A percentile compares a stretch with the other conserved stretches of the same genome.
These are phyloP conservation scores for Ceratocystis lukuohia DNA, from an alignment of 2,329 filamentous ascomycete species.

Conservation along the genomic window DNA sequence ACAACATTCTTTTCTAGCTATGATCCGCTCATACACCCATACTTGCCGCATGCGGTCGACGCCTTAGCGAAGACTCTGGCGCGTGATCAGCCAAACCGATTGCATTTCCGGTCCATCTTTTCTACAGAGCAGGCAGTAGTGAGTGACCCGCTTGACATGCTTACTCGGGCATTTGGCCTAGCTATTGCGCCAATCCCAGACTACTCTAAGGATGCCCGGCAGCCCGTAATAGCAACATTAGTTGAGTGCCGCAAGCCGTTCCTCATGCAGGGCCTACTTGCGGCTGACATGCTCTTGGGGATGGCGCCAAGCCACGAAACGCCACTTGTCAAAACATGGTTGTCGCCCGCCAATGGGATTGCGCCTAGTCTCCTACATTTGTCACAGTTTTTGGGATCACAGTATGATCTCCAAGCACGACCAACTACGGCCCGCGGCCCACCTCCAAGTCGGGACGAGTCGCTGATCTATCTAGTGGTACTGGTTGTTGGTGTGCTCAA, in stretches of 20 bases:
- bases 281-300: constrained; percentile 74
- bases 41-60: constrained; percentile 81
- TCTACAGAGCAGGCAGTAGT: constrained; percentile 49
- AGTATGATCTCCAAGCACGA: constrained; percentile 40
- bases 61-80: constrained; percentile 83
- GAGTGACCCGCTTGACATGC: constrained; percentile 57
- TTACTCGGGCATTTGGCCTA: constrained; percentile 77
- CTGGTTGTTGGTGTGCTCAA: constrained; percentile 56
- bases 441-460: constrained; percentile 33
- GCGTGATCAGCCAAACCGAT: constrained; percentile 82
- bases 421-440: constrained; percentile 26
- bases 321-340: constrained; percentile 62
- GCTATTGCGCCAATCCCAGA: constrained; percentile 78
- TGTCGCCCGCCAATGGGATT: constrained; percentile 72
- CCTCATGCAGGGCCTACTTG: constrained; percentile 81
- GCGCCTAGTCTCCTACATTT: constrained; percentile 66
- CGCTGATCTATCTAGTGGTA: constrained; percentile 50
- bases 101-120: constrained; percentile 72
- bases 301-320: constrained; percentile 59
- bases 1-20: constrained; percentile 64
- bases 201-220: constrained; percentile 39
- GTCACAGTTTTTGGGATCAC: constrained; percentile 55
- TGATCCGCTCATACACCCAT: constrained; percentile 68
- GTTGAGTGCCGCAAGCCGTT: constrained; percentile 77
- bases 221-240: constrained; percentile 47